phyloP scores from a whole-genome alignment of 306 rosid genomes.

The Vigna mungo region DNA sequence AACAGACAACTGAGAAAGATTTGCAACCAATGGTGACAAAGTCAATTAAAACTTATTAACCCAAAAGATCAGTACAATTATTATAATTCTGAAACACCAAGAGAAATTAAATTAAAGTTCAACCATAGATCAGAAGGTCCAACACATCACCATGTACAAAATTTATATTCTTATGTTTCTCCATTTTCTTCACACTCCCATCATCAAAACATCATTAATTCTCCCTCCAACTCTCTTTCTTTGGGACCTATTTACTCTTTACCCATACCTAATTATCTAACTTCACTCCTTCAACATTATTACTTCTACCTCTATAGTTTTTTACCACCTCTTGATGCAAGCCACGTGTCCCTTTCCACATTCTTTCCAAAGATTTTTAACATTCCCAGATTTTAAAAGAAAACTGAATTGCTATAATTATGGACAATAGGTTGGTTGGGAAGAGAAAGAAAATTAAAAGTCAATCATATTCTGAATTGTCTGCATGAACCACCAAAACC shows the following conservation, averaged over 20 bases:
- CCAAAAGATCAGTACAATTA: neutral
- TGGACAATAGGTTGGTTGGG: neutral
- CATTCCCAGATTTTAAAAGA: neutral
- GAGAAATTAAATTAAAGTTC: constrained; percentile 14
- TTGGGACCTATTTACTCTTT: neutral
- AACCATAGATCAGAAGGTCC: neutral
- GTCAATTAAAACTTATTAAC: constrained; percentile 40
- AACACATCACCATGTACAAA: too few relatives aligned
- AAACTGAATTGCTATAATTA: constrained; percentile 3
- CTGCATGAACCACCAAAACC: constrained; percentile 13
- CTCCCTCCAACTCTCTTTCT: neutral
- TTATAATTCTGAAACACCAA: neutral
- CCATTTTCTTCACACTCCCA: constrained; percentile 22
- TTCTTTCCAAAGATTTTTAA: neutral
- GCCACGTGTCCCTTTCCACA: constrained; percentile 22
- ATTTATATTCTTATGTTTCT: neutral
- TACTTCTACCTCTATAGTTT: neutral
- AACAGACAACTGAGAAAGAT: constrained; percentile 47
- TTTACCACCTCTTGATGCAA: constrained; percentile 12
- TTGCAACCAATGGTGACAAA: constrained; percentile 44
- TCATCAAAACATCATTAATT: constrained; percentile 32
- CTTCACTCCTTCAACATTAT: neutral
- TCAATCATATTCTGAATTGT: neutral
- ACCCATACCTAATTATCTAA: neutral
- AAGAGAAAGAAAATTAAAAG: neutral